Conservation (phyloP, 768 basidiomycete genomes). For the Strobilomyces dryophilus region DNA sequence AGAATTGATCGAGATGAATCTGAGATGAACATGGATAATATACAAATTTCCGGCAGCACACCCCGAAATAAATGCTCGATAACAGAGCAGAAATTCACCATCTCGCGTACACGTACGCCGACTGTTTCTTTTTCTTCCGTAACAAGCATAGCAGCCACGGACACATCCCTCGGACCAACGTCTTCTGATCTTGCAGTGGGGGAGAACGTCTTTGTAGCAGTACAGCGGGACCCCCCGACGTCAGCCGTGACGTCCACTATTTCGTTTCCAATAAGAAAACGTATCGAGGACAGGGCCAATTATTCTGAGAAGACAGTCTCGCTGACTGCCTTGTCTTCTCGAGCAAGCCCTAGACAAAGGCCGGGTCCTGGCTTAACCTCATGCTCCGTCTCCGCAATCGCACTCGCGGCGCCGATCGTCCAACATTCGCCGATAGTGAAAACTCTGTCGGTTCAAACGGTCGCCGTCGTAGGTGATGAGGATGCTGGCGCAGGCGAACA, state of each 20-base stretch:
- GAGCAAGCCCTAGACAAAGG: not conserved
- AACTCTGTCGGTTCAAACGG: not conserved
- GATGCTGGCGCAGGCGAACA: not conserved
- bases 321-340: not conserved
- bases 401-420: not conserved
- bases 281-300: not conserved
- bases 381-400: slow-evolving; percentile 5
- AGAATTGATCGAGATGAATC: slow-evolving; percentile 10
- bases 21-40: not conserved
- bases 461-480: not conserved
- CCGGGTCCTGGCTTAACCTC: not conserved
- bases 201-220: not conserved
- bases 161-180: not conserved
- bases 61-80: not conserved
- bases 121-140: not conserved
- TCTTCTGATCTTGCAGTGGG: not conserved
- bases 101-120: not conserved
- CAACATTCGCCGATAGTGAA: not conserved
- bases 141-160: not conserved
- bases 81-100: not conserved
- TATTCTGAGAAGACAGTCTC: slow-evolving; percentile 2
- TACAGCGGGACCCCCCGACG: not conserved
- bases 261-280: slow-evolving; percentile 21
- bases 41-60: not conserved
- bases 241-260: slow-evolving; percentile 8